Evolutionary conservation across 148 eudicot genomes (phyloP).

Genomic region (Chenopodium berlandieri): DNA sequence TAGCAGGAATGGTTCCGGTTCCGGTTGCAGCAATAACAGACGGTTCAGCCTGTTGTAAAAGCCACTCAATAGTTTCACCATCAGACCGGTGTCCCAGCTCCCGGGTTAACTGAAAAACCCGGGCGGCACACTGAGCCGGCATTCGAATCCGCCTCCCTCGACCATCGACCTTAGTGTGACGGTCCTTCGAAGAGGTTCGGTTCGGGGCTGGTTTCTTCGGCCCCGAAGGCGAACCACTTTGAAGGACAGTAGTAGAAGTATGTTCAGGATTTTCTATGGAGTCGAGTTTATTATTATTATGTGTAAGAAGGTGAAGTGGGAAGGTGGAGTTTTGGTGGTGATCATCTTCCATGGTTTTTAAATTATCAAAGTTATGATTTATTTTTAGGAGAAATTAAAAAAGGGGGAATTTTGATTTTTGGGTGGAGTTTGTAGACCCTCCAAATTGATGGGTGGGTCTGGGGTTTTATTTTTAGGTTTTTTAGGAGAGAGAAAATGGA

Average conservation of each 20-base stretch:
- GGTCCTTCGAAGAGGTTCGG: constrained; percentile 67
- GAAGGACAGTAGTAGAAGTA: background rate
- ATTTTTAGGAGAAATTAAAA: background rate
- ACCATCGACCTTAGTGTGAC: constrained; percentile 86
- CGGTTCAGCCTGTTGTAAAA: constrained; percentile 84
- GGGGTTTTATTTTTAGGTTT: background rate
- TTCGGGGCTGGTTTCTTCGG: constrained; percentile 51
- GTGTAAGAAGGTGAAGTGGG: background rate
- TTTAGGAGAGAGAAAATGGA: background rate
- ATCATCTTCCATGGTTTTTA: constrained; percentile 8
- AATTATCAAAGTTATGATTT: background rate
- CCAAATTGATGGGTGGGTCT: constrained; percentile 9
- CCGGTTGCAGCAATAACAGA: constrained; percentile 89
- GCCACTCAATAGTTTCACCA: constrained; percentile 92
- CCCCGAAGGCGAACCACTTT: background rate
- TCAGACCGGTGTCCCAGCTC: constrained; percentile 84
- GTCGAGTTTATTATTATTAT: background rate
- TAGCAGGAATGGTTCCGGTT: constrained; percentile 80
- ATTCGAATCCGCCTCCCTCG: constrained; percentile 83
- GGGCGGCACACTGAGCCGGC: constrained; percentile 86
- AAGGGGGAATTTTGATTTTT: background rate
- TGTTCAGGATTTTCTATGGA: background rate
- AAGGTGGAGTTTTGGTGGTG: background rate
- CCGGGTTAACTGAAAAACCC: constrained; percentile 80
- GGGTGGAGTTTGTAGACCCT: constrained; percentile 10